Evolutionary conservation across 345 rosid species (phyloP), one percentile per base, ranked within the genome.

Genomic region (Barbarea vulgaris): DNA sequence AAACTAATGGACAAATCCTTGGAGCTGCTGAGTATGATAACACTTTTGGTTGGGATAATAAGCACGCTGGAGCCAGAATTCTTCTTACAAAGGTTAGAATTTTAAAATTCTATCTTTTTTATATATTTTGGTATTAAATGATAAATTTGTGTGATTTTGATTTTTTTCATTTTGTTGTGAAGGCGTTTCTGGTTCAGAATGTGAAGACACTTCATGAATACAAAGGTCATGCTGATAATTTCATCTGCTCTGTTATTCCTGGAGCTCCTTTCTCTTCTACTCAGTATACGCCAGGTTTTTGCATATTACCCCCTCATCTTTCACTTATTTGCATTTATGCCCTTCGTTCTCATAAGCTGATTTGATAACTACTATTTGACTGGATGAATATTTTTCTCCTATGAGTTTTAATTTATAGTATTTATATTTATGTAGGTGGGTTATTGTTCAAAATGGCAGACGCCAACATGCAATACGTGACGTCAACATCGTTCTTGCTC

Each of bases 1-100:
- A 88, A 37, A 77, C 72, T 6, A 93, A 96, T 80, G 99, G 99
- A 13, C 93, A 86, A 70, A 82, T 74, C 9, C 84, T 92, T 44
- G 99, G 99, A 64, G 98, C 98, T 36, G 87, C 87, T 7, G 89
- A 96, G 22, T 86, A 73, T 75, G 97, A 93, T 70, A 90, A 83
- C 80, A 87, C 94, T 52, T 96, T 96, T 70, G 91, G 99, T 36
- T 96, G 99, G 99, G 99, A 96, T 81, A 92, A 96, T 82, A 96
- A 96, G 72, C 91, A 89, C 61, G 88, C 86, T 54, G 99, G 98
- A 31, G 93, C 98, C 1, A 88, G 96, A 67, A 84, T 96, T 79
- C 94, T 96, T 62, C 97, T 93, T 37, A 85, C 99, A 39, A 89
- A 96, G 93, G 99, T 41, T 0, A 25, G 4, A 25, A 25, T 25